These are phyloP conservation scores for Clavispora fructus DNA, from an alignment of 805 yeast genomes.

Conservation along the genomic window DNA sequence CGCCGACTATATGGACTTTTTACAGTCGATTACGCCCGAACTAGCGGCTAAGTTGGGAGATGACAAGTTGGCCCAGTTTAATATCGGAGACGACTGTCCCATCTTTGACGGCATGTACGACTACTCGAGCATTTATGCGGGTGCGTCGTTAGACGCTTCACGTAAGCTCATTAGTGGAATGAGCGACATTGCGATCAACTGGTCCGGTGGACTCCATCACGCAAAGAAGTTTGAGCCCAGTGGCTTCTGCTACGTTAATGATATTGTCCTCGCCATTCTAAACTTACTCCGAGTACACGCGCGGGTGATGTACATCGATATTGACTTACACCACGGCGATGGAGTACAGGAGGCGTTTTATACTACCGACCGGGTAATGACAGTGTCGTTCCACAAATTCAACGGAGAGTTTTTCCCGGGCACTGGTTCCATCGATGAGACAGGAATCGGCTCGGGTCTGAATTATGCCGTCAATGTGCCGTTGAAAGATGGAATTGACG, in stretches of 20 bases:
- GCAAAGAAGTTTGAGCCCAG: slow-evolving; percentile 93
- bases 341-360: slow-evolving; percentile 98
- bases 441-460: slow-evolving; percentile 84
- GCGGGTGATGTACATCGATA: slow-evolving; percentile 87
- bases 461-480: slow-evolving; percentile 90
- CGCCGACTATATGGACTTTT: slow-evolving; percentile 77
- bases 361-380: slow-evolving; percentile 93
- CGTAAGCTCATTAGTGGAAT: slow-evolving; percentile 78
- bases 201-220: slow-evolving; percentile 96
- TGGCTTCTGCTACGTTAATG: slow-evolving; percentile 94
- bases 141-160: slow-evolving; percentile 92
- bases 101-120: slow-evolving; percentile 93
- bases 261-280: slow-evolving; percentile 83
- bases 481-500: slow-evolving; percentile 91
- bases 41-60: slow-evolving; percentile 54
- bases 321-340: slow-evolving; percentile 95
- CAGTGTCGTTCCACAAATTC: slow-evolving; percentile 91
- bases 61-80: slow-evolving; percentile 60
- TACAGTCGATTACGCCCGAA: slow-evolving; percentile 74
- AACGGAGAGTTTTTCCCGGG: slow-evolving; percentile 96
- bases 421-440: slow-evolving; percentile 87
- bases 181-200: slow-evolving; percentile 91
- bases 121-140: slow-evolving; percentile 82
- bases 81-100: slow-evolving; percentile 92
- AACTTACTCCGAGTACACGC: slow-evolving; percentile 85